Evolutionary conservation across 805 yeast species (phyloP), one percentile per base, ranked within the genome.

Genomic region (Priceomyces castillae): DNA sequence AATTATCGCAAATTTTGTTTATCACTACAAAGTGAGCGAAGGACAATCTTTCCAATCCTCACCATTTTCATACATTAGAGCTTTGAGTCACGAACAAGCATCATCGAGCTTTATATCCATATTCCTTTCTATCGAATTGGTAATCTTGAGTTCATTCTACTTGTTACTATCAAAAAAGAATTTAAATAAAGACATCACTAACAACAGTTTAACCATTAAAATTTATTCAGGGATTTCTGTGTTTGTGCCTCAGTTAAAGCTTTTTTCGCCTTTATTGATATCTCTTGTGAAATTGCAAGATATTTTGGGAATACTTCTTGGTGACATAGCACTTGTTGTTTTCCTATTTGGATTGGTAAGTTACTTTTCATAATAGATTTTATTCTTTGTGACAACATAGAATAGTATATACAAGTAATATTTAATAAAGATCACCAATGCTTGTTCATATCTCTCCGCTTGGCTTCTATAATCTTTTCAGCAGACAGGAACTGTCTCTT

Each of bases 401-500:
- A 33, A 35, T 34, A 18, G 20, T 30, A 31, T 39, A 30, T 30
- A 28, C 31, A 31, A 20, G 26, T 19, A 17, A 40, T 33, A 38
- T 34, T 23, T 18, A 34, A 33, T 14, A 15, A 15, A 33, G 17
- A 33, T 25, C 18, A 34, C 37, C 37, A 52, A 30, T 55, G 54
- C 19, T 49, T 53, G 46, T 56, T 59, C 73, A 69, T 69, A 42
- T 65, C 66, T 48, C 51, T 53, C 43, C 65, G 57, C 56, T 69
- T 71, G 14, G 73, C 74, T 37, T 61, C 69, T 20, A 71, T 56
- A 11, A 70, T 52, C 53, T 61, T 63, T 30, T 71, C 75, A 3
- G 74, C 76, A 45, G 67, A 55, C 45, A 53, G 52, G 46, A 54
- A 57, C 41, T 59, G 59, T 42, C 55, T 56, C 38, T 49, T 54